Percentiles rank a stretch among this genome's conserved stretches.
These are phyloP conservation scores for Daedaleopsis nitida DNA, from an alignment of 768 basidiomycete genomes.

Conservation along the genomic window DNA sequence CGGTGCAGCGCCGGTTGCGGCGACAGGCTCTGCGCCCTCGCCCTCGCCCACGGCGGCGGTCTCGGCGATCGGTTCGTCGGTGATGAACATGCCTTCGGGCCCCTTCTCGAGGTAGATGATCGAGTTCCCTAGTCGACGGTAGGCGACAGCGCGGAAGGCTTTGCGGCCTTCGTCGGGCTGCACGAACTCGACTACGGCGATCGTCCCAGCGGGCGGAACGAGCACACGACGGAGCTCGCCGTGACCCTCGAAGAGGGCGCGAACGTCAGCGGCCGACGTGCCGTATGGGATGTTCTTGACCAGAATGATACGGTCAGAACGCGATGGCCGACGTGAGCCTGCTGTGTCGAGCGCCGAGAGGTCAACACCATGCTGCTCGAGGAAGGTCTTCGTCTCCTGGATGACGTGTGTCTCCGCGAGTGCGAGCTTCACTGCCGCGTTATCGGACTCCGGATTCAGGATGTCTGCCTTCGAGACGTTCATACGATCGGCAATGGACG, in stretches of 20 bases:
- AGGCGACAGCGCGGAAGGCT: slow-evolving; percentile 83
- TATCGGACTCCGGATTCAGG: slow-evolving; percentile 78
- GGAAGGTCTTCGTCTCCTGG: slow-evolving; percentile 88
- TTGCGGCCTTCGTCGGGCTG: slow-evolving; percentile 66
- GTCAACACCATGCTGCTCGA: slow-evolving; percentile 75
- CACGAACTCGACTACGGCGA: slow-evolving; percentile 90
- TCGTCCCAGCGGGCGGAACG: slow-evolving; percentile 89
- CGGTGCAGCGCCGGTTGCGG: slow-evolving; percentile 30
- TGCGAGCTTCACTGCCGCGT: slow-evolving; percentile 91
- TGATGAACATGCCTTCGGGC: slow-evolving; percentile 75
- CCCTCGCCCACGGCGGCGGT: too few relatives aligned
- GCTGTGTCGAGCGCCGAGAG: slow-evolving; percentile 56
- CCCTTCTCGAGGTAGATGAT: slow-evolving; percentile 94
- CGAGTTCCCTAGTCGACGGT: slow-evolving; percentile 85
- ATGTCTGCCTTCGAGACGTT: slow-evolving; percentile 86
- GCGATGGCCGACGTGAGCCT: slow-evolving; percentile 33
- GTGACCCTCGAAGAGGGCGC: slow-evolving; percentile 75
- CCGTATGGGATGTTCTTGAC: slow-evolving; percentile 98
- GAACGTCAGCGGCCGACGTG: slow-evolving; percentile 74
- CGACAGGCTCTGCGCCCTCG: slow-evolving; percentile 17
- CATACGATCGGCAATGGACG: slow-evolving; percentile 88
- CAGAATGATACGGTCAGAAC: slow-evolving; percentile 82
- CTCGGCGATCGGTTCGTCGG: slow-evolving; percentile 20
- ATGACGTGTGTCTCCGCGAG: slow-evolving; percentile 97
- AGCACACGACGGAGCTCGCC: slow-evolving; percentile 72